Evolutionary conservation across 805 yeast genomes (phyloP), one percentile per base, ranked within the genome.

Genomic region (Yamadazyma ubonensis): DNA sequence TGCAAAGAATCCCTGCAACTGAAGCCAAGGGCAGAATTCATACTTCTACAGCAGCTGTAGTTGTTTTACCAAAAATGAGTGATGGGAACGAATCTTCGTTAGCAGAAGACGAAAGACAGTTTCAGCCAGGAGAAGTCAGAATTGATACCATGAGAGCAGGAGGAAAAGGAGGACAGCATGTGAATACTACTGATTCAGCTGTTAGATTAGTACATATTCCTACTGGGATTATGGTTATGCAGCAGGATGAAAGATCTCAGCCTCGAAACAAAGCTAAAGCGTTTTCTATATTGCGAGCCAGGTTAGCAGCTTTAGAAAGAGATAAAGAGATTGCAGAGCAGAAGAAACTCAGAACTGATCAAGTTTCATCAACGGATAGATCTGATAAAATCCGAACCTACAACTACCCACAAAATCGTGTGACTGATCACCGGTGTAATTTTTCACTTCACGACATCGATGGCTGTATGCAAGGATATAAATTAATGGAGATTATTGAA

Each of bases 131-230:
- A 2, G 99, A 93, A 53, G 80, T 93, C 16, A 74, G 96, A 41
- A 80, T 93, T 3, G 99, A 93, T 58, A 89, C 93, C n/a, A 93
- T 91, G 96, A 73, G 99, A 50, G 87, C 98, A 0, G 81, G 96
- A 41, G 99, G 99, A 3, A 84, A 93, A 48, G 99, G 99, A 41
- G 99, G 99, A 0, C 99, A 91, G 66, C 98, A 91, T 57, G 99
- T 91, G 26, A 91, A 91, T 57, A 91, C 96, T 10, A 93, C 98
- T 0, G 98, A 91, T 57, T 88, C 96, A 1, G 99, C 99, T 0
- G 98, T 93, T 10, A 73, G 99, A 52, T 66, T 93, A 19, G 88
- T 91, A 1, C 99, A 93, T 64, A 69, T 85, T 11, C 97, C 98
- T 4, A 81, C 96, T 0, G 97, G 97, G 2, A 80, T 87, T 28